Evolutionary conservation across 352 stramenopile genomes (phyloP), one percentile per base, ranked within the genome.

Genomic region (Saprolegnia diclina): DNA sequence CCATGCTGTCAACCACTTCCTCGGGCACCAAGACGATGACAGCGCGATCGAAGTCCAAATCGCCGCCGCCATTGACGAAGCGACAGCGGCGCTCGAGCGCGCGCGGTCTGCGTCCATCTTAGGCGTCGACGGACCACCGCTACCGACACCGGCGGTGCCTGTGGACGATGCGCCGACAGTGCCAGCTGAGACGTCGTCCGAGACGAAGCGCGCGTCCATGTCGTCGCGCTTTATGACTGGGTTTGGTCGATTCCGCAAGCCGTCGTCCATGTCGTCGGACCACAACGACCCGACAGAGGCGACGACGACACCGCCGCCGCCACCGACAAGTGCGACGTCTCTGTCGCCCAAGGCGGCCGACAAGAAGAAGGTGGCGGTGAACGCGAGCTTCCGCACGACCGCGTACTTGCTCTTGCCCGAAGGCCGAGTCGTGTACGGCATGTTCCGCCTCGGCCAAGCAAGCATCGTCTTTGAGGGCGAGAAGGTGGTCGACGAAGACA

Each of bases 391-490:
- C 70, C 76, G 80, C n/a, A 94, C 83, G 4, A 90, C 90, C 50
- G 76, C 83, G 11, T 94, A 94, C 73, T 67, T 94, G 35, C 75
- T 92, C 21, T 70, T 94, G 2, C 80, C 83, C 13, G 91, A 80
- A 0, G 85, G 85, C 21, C 70, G 90, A 4, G 77, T 92, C 67
- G 79, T 94, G 9, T 83, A 88, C 56, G 85, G 85, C 55, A 81
- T 82, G 19, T 72, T 94, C 46, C 83, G 85, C 13, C 87, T 94
- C 44, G 85, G 85, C 11, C 69, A 75, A 26, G 80, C 76, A 2
- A 92, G 82, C 19, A 87, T 94, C 50, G 81, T 91, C 10, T 94
- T 94, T 65, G 85, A 94, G 68, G 85, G 85, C 21, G 83, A 92
- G 55, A 81, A 81, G 52, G 82, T 92, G 16, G 42, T 61, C 40